phyloP scores from a whole-genome alignment of 257 asterid species.

The Cinchona pubescens region DNA sequence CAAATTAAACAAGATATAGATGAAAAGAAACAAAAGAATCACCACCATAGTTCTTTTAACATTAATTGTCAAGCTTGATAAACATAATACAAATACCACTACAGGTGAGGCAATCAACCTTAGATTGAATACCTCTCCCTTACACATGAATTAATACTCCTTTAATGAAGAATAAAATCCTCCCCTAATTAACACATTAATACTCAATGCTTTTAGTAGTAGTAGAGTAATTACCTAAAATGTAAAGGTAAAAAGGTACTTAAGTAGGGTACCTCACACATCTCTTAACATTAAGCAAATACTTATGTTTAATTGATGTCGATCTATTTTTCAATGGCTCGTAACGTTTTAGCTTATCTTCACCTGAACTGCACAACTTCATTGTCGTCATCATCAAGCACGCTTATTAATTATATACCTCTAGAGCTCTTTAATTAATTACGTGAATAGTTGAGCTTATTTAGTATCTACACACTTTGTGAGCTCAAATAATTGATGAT shows the following conservation, averaged over 20 bases:
- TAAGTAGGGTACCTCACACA: too few species aligned
- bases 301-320: too few species aligned
- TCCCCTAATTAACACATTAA: neutral
- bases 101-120: neutral
- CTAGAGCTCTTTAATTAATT: neutral
- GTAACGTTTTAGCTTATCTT: too few species aligned
- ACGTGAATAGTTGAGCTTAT: neutral
- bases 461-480: conserved; percentile 13
- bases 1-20: neutral
- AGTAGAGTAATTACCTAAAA: too few species aligned
- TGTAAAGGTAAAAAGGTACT: too few species aligned
- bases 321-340: too few species aligned
- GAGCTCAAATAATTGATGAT: conserved; percentile 6
- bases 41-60: neutral
- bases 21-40: neutral
- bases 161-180: neutral
- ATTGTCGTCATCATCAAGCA: too few species aligned
- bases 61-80: conserved; percentile 4
- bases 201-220: neutral
- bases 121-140: conserved; percentile 5
- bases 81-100: conserved; percentile 11
- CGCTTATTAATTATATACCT: neutral
- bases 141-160: neutral
- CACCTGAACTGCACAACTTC: too few species aligned
- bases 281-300: too few species aligned